Evolutionary conservation across 495 filamentous ascomycete species (phyloP).

Genomic region (Neurospora sp.): DNA sequence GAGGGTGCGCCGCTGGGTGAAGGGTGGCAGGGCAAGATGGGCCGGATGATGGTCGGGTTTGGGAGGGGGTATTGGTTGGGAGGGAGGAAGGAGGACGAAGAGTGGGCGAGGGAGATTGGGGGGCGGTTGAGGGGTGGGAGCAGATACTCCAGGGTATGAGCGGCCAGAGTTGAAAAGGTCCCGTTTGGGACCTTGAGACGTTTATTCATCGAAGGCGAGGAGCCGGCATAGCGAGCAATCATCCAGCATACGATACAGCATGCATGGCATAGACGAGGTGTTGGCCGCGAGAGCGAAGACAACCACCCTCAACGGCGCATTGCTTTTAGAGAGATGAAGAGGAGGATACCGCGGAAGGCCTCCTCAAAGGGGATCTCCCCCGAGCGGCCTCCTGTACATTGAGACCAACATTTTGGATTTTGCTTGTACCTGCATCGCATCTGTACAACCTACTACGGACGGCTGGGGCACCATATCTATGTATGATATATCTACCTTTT

Average conservation of each 20-base stretch:
- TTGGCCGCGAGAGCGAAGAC: background rate
- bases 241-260: background rate
- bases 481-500: background rate
- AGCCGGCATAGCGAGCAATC: background rate
- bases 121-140: constrained; percentile 42
- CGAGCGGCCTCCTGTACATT: background rate
- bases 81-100: constrained; percentile 33
- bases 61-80: constrained; percentile 70
- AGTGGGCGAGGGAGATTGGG: constrained; percentile 50
- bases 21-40: constrained; percentile 67
- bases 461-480: background rate
- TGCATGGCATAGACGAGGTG: background rate
- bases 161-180: background rate
- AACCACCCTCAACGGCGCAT: background rate
- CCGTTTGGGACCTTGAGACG: background rate
- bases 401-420: background rate
- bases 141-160: background rate
- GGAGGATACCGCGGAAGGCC: background rate
- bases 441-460: background rate
- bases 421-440: background rate
- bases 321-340: background rate
- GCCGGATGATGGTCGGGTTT: constrained; percentile 59
- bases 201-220: too few species aligned
- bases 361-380: background rate
- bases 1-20: constrained; percentile 55